Evolutionary conservation across 768 basidiomycete species (phyloP).

Genomic region (Lactarius deliciosus): DNA sequence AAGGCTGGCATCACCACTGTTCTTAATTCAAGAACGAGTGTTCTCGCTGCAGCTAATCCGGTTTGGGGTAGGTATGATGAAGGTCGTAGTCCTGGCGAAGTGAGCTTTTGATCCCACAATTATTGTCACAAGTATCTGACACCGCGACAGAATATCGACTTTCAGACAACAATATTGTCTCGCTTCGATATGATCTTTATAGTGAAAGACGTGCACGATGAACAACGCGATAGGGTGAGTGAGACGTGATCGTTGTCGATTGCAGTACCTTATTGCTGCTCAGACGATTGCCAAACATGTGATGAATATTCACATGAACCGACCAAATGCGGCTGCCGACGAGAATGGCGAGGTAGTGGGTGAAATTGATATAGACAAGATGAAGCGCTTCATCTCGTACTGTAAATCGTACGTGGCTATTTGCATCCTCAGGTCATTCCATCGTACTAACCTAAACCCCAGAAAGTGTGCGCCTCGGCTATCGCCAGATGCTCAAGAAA

Average conservation of each 20-base stretch:
- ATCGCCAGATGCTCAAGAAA: slow-evolving; percentile 91
- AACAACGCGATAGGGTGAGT: slow-evolving; percentile 81
- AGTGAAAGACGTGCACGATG: slow-evolving; percentile 97
- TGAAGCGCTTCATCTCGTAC: slow-evolving; percentile 96
- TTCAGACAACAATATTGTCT: slow-evolving; percentile 96
- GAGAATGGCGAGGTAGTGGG: slow-evolving; percentile 69
- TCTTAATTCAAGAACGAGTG: slow-evolving; percentile 92
- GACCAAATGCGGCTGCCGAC: slow-evolving; percentile 61
- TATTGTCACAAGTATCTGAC: slow-evolving; percentile 4
- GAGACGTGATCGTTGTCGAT: neutral
- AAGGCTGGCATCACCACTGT: slow-evolving; percentile 99
- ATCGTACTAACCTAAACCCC: neutral
- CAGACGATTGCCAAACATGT: slow-evolving; percentile 96
- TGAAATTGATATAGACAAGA: slow-evolving; percentile 95
- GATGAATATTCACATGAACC: slow-evolving; percentile 98
- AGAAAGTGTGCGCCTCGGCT: slow-evolving; percentile 97
- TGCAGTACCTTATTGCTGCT: slow-evolving; percentile 14
- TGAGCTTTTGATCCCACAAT: slow-evolving; percentile 34
- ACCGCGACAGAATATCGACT: slow-evolving; percentile 77
- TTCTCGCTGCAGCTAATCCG: slow-evolving; percentile 96
- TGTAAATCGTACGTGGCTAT: slow-evolving; percentile 74
- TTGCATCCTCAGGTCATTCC: neutral
- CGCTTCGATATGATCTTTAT: slow-evolving; percentile 99
- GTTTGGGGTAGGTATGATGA: slow-evolving; percentile 98
- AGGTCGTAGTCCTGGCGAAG: slow-evolving; percentile 93